phyloP scores from a whole-genome alignment of 768 basidiomycete species.

The Fomitopsis serialis region DNA sequence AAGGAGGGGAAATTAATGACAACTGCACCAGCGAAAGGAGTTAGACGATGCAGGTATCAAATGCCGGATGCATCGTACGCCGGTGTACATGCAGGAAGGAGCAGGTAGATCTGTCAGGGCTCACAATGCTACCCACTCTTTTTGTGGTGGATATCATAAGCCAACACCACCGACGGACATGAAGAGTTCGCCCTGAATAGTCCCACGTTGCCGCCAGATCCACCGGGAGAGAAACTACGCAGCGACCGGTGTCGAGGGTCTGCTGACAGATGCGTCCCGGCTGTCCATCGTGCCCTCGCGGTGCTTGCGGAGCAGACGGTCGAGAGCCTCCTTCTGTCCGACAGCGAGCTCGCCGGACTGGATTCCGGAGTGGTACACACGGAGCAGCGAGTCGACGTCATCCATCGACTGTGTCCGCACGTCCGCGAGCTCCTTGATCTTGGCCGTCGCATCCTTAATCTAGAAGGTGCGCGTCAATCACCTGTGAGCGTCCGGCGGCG shows the following conservation, averaged over 20 bases:
- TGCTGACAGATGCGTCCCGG: slow-evolving; percentile 3
- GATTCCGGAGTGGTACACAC: slow-evolving; percentile 93
- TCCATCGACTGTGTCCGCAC: slow-evolving; percentile 99
- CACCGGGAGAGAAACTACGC: background rate
- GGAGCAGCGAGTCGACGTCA: slow-evolving; percentile 94
- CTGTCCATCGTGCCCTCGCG: slow-evolving; percentile 30
- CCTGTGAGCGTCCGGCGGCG: background rate
- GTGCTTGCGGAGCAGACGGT: slow-evolving; percentile 80
- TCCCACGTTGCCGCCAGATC: background rate
- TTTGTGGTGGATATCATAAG: too few species aligned
- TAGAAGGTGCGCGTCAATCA: slow-evolving; percentile 24
- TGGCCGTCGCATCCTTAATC: slow-evolving; percentile 97
- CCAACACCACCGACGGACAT: background rate
- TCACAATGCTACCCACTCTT: too few species aligned
- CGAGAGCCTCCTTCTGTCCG: slow-evolving; percentile 90
- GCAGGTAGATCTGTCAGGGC: too few species aligned
- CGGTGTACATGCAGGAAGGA: too few species aligned
- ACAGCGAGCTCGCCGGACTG: slow-evolving; percentile 87
- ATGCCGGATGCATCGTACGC: too few species aligned
- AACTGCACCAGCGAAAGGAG: too few species aligned
- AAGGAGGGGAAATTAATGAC: too few species aligned
- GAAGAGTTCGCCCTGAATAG: background rate
- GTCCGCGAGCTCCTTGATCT: slow-evolving; percentile 99
- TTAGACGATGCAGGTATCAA: too few species aligned
- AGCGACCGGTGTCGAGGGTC: slow-evolving; percentile 1